Evolutionary conservation across 148 eudicot species (phyloP).

Genomic region (Heliamphora exappendiculata): DNA sequence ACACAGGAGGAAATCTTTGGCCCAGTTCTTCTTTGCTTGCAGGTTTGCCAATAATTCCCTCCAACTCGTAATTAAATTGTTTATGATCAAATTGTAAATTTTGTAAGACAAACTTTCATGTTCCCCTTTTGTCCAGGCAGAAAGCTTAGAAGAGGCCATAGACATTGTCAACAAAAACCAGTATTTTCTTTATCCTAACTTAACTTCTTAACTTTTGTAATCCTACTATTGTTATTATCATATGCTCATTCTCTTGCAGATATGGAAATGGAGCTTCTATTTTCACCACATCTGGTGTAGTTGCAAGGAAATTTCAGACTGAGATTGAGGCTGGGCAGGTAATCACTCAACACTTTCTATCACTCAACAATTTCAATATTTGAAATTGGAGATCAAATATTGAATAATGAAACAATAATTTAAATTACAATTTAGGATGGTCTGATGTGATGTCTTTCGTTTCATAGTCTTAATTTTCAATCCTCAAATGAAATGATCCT

Average conservation of each 20-base stretch:
- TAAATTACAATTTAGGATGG: no score
- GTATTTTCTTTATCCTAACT: slow-evolving; percentile 26
- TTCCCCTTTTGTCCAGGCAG: slow-evolving; percentile 49
- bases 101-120: neutral
- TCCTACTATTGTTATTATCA: neutral
- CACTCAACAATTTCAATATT: no score
- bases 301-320: slow-evolving; percentile 90
- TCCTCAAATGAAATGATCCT: no score
- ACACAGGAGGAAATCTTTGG: slow-evolving; percentile 96
- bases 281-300: slow-evolving; percentile 87
- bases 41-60: slow-evolving; percentile 42
- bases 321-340: slow-evolving; percentile 99
- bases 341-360: slow-evolving; percentile 5
- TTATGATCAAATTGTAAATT: neutral
- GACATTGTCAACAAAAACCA: slow-evolving; percentile 69
- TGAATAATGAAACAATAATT: neutral
- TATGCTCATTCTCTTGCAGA: slow-evolving; percentile 29
- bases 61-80: neutral
- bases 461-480: no score
- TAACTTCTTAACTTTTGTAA: neutral
- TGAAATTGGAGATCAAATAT: neutral
- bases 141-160: slow-evolving; percentile 91
- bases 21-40: slow-evolving; percentile 93
- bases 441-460: no score
- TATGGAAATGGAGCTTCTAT: slow-evolving; percentile 95